phyloP scores from a whole-genome alignment of 371 early-diverging fungal genomes.

The Circinella umbellata region DNA sequence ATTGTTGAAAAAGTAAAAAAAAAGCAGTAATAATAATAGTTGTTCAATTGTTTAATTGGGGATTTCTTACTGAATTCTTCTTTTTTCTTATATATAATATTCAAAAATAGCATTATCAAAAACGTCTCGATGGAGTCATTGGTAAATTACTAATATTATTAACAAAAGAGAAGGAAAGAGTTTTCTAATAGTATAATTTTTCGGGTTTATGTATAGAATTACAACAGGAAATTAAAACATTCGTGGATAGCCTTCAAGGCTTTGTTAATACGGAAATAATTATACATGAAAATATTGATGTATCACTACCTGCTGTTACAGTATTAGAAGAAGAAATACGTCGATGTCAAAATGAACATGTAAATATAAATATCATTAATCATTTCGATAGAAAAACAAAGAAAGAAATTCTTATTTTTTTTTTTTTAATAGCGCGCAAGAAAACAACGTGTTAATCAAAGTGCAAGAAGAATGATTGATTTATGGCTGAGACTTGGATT shows the following conservation, averaged over 20 bases:
- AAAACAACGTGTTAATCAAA: conserved; percentile 16
- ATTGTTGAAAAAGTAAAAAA: conserved; percentile 20
- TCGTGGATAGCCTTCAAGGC: conserved; percentile 17
- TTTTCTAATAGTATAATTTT: too few species aligned
- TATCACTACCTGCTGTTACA: conserved; percentile 38
- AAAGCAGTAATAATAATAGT: too few species aligned
- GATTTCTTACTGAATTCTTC: neutral
- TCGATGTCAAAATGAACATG: conserved; percentile 46
- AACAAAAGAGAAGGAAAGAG: neutral
- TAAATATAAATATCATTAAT: neutral
- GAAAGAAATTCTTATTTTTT: neutral
- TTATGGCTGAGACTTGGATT: conserved; percentile 27
- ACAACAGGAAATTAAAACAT: conserved; percentile 13
- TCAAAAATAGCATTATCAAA: conserved; percentile 26
- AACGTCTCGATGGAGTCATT: conserved; percentile 21
- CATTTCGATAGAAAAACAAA: neutral
- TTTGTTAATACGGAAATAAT: conserved; percentile 37
- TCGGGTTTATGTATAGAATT: conserved; percentile 7
- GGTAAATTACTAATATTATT: conserved; percentile 6
- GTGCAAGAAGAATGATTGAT: conserved; percentile 18
- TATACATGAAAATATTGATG: conserved; percentile 33
- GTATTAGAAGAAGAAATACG: conserved; percentile 44
- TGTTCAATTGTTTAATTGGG: too few species aligned
- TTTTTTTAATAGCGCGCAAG: conserved; percentile 14
- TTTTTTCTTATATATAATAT: neutral